Base-by-base conservation (phyloP, 257 asterid species). In the Plantago major region DNA sequence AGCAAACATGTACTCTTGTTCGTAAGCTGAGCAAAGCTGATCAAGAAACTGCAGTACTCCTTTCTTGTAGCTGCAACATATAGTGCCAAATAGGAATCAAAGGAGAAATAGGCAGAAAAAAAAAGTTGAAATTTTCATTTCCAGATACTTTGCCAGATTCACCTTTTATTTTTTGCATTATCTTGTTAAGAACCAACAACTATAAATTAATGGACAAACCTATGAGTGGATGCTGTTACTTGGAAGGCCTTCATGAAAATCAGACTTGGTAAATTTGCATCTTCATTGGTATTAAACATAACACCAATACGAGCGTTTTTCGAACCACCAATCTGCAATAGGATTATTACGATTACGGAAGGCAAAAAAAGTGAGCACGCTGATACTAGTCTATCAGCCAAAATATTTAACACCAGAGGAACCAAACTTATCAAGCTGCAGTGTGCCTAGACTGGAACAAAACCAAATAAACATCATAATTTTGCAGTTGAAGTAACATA, bases 281-380 rank as follows among this genome's bases (percentile, higher is more conserved):
- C 73, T 62, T 65, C 80, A 47, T 79, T 70, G 67, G 77, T 74
- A 84, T 71, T 81, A 74, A 93, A 93, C 68, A 89, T 56, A 69
- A 89, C 83, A 12, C 97, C 97, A 62, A 93, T 51, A 64, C 99
- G 95, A 69, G 94, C 87, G 70, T 51, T 70, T 76, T 76, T 81
- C 54, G 99, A 76, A 67, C 95, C 97, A 42, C 66, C 74, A 70
- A 87, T 85, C 97, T 93, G 89, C 84, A 84, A 72, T 46, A 58
- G 55, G 66, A 69, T 18, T 46, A 70, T 74, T 58, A 54, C 46
- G 53, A 54, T 51, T 47, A 38, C 48, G 52, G 64, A 57, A 67
- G 50, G 26, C 26, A 22, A 22, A 22, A 22, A 22, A 22, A 22
- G 26, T 2, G 2, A 22, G 26, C 26, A 22, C 26, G 26, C 26